Evolutionary conservation across 345 rosid genomes (phyloP), one percentile per base, ranked within the genome.

Genomic region (Linum lewisii): DNA sequence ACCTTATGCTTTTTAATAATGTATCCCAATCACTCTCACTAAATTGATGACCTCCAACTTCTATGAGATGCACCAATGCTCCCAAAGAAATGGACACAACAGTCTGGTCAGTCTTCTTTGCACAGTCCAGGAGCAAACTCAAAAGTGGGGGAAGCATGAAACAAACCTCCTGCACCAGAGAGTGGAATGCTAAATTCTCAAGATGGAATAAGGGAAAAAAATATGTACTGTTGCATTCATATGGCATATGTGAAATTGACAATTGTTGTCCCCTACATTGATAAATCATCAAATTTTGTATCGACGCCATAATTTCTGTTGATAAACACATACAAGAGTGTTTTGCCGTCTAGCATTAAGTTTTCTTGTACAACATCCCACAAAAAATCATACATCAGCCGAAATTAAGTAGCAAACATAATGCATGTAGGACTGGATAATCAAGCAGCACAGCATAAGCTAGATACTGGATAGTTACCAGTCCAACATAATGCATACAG

Each of bases 41-140:
- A 72, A 93, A 93, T 71, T 87, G 99, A 76, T 82, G 99, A 61
- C 99, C 99, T 64, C 99, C 99, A 71, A 93, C 97, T 71, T 93
- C 97, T 51, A 93, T 89, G 63, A 93, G 99, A 78, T 93, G 99
- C 51, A 85, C 96, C 63, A 93, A 71, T 62, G 99, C 99, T 71
- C 96, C 95, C 76, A 93, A 65, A 36, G 99, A 84, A 61, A 93
- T 93, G 55, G 99, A 93, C 73, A 89, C 99, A 51, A 93, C 99
- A 8, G 99, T 67, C 80, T 93, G 99, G 74, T 93, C 99, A 19
- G 95, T 75, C 76, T 84, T 87, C 81, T 93, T 89, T 24, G 99
- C 97, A 61, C 95, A 93, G 73, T 93, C 99, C 73, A 93, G 73
- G 66, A 93, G 95, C 81, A 93, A 79, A 72, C 90, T 74, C 71